A percentile compares a stretch with the other conserved stretches of the same genome.
Conservation (phyloP, 2,329 filamentous ascomycete genomes). For the Colletotrichum agaves region DNA sequence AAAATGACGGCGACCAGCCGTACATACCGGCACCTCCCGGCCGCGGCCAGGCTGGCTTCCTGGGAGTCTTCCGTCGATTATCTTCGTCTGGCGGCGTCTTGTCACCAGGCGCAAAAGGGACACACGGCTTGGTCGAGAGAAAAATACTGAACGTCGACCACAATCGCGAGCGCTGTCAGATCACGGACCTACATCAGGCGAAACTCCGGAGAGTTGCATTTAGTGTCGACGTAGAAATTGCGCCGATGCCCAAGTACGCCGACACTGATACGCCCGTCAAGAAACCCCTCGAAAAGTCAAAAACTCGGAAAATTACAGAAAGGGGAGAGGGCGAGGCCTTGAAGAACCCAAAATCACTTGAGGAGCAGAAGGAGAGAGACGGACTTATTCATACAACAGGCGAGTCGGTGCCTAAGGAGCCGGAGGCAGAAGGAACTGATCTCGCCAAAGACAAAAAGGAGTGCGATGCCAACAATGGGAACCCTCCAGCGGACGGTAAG, state of each 20-base stretch:
- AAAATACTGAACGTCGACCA: slow-evolving; percentile 86
- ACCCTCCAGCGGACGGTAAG: slow-evolving; percentile 42
- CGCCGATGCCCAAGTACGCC: slow-evolving; percentile 81
- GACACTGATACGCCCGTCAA: slow-evolving; percentile 63
- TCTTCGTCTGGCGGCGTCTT: slow-evolving; percentile 72
- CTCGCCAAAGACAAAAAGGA: slow-evolving; percentile 40
- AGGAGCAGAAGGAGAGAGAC: slow-evolving; percentile 65
- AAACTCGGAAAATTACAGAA: slow-evolving; percentile 73
- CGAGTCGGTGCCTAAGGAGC: slow-evolving; percentile 53
- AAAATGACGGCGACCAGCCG: slow-evolving; percentile 69
- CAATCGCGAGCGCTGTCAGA: slow-evolving; percentile 79
- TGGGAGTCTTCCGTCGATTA: slow-evolving; percentile 84
- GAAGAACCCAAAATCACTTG: slow-evolving; percentile 71
- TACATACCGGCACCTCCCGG: slow-evolving; percentile 82
- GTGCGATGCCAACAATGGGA: slow-evolving; percentile 40
- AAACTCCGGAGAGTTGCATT: slow-evolving; percentile 92
- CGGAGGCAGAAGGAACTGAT: slow-evolving; percentile 49
- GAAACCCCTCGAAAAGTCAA: slow-evolving; percentile 58
- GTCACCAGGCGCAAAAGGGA: slow-evolving; percentile 58
- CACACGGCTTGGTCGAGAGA: slow-evolving; percentile 80
- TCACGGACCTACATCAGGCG: slow-evolving; percentile 80
- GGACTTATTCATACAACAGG: slow-evolving; percentile 53
- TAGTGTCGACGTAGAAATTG: slow-evolving; percentile 97
- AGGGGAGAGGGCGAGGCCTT: slow-evolving; percentile 79
- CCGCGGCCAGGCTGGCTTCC: slow-evolving; percentile 74